A percentile compares a stretch with the other conserved stretches of the same genome.
Evolutionary conservation across 1,284 basidiomycete species (phyloP).

Genomic region (Sanguinoderma infundibulare): DNA sequence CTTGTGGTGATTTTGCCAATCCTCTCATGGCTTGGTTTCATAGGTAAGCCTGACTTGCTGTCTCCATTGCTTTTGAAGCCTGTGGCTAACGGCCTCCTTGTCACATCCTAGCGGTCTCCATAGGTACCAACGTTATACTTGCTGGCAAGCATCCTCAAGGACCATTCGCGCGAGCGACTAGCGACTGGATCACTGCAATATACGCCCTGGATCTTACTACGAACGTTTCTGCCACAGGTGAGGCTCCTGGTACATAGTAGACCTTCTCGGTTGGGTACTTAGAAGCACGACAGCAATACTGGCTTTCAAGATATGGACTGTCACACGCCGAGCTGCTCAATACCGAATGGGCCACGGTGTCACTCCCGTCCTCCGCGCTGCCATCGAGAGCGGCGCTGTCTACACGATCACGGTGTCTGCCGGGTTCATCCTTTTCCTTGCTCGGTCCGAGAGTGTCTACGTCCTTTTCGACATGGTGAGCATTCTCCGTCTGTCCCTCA

Average conservation of each 20-base stretch:
- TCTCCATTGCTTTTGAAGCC: background rate
- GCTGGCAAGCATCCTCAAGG: conserved; percentile 31
- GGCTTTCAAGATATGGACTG: conserved; percentile 33
- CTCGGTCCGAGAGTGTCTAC: conserved; percentile 35
- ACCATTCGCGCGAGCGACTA: conserved; percentile 27
- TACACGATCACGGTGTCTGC: conserved; percentile 39
- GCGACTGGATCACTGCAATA: conserved; percentile 37
- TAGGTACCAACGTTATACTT: conserved; percentile 18
- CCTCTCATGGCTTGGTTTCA: conserved; percentile 16
- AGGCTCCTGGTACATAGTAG: conserved; percentile 30
- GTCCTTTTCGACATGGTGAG: conserved; percentile 39
- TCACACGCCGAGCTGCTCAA: conserved; percentile 26
- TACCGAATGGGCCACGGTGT: conserved; percentile 24
- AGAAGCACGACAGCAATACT: conserved; percentile 35
- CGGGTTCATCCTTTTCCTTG: conserved; percentile 36
- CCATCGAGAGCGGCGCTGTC: conserved; percentile 39
- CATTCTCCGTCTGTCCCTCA: background rate
- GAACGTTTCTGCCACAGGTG: conserved; percentile 38
- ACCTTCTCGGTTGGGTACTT: background rate
- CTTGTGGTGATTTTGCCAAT: conserved; percentile 30
- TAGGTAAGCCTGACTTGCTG: conserved; percentile 12
- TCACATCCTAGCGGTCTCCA: conserved; percentile 21
- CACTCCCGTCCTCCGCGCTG: conserved; percentile 33
- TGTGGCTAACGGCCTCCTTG: conserved; percentile 56
- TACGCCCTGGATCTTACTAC: conserved; percentile 35